Percentiles rank a stretch among this genome's conserved stretches.
Conservation (phyloP, 2,329 filamentous ascomycete species). For the Neocatenulostroma microsporum region DNA sequence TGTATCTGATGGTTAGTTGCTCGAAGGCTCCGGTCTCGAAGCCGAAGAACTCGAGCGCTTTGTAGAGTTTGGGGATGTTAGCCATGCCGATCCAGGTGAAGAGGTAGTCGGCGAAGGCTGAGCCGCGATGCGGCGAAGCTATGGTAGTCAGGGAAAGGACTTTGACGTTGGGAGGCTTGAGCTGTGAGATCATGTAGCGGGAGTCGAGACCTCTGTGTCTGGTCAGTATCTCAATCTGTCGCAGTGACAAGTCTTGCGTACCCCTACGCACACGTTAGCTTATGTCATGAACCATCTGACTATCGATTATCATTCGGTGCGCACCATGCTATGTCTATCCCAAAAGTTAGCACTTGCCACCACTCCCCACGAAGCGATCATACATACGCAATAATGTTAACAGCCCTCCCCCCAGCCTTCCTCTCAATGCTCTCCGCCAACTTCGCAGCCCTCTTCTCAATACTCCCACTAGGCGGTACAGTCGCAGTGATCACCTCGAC, state of each 20-base stretch:
- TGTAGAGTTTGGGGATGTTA: constrained; percentile 49
- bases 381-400: constrained; percentile 58
- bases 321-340: constrained; percentile 49
- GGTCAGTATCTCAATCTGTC: not conserved
- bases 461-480: constrained; percentile 52
- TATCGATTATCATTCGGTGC: not conserved
- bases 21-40: constrained; percentile 54
- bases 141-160: constrained; percentile 62
- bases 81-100: constrained; percentile 49
- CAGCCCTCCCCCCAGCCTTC: constrained; percentile 48
- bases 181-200: constrained; percentile 55
- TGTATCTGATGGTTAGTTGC: constrained; percentile 54
- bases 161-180: constrained; percentile 59
- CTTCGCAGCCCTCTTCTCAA: constrained; percentile 50
- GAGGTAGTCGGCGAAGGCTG: constrained; percentile 55
- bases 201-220: constrained; percentile 53
- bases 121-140: constrained; percentile 54
- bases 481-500: constrained; percentile 55
- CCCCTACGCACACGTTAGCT: constrained; percentile 5
- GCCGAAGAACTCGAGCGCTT: constrained; percentile 46
- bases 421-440: constrained; percentile 46
- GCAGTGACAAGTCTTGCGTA: constrained; percentile 3
- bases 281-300: not conserved
- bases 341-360: constrained; percentile 9
- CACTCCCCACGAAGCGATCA: not conserved